Evolutionary conservation across 176 grass and related monocot genomes (phyloP), one percentile per base, ranked within the genome.

Genomic region (Raddia guianensis): DNA sequence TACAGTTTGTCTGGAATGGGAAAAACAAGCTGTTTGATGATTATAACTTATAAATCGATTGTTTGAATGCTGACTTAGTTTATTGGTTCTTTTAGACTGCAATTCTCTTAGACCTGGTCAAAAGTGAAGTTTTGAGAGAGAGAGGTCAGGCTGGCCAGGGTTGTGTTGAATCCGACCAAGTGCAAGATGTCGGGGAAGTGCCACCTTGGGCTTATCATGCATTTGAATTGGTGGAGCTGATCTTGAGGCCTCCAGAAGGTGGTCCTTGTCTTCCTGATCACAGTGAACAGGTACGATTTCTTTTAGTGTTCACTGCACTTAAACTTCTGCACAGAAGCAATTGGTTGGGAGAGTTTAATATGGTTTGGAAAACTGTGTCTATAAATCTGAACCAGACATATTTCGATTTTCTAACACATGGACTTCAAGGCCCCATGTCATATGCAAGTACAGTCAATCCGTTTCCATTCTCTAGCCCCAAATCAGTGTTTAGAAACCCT

Each of bases 21-120:
- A 40, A 3, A 75, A 80, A 44, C n/a, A 67, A 63, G 15, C 13
- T 18, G 18, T 20, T 56, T 19, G 20, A 68, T 14, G 52, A 47
- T 45, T 56, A 72, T 47, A 48, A 21, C 3, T 68, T 48, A 34
- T 85, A 20, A 74, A 4, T 70, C 16, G 16, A 49, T 63, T 14
- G 45, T 70, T 62, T 14, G 35, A 79, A 83, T 77, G 75, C 40
- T 84, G 42, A 60, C 46, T 65, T 68, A n/a, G 77, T 50, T 75
- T 44, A 11, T 40, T 87, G 52, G 52, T 84, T 82, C 52, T 91
- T 76, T 70, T 62, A 98, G 94, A 92, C 81, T 80, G 90, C 91
- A 77, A 88, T 97, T 93, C 90, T 97, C 67, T 62, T 97, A 46
- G 94, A 97, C 85, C 68, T 90, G 52, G 89, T 94, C 76, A 97